These are phyloP conservation scores for Gnomoniopsis sp. DNA, from an alignment of 2,329 filamentous ascomycete genomes.

Conservation along the genomic window DNA sequence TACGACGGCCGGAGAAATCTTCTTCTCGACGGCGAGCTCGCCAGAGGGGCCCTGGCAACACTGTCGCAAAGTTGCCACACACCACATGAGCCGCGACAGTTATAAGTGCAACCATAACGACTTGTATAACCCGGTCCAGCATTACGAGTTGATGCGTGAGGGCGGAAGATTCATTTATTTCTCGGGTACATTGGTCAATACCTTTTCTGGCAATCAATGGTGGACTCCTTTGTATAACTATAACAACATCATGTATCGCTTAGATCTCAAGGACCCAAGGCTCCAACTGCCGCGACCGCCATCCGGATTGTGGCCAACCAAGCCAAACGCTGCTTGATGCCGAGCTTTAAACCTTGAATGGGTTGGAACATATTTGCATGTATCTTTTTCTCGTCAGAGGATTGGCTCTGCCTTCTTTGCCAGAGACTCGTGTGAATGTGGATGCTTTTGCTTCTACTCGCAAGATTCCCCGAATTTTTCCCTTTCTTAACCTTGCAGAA, in stretches of 20 bases:
- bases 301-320: conserved; percentile 7
- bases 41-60: conserved; percentile 15
- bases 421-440: too few species aligned
- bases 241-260: conserved; percentile 19
- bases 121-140: conserved; percentile 17
- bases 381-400: too few species aligned
- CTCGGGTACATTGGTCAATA: conserved; percentile 16
- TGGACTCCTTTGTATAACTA: conserved; percentile 17
- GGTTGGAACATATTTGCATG: too few species aligned
- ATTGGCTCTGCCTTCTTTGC: too few species aligned
- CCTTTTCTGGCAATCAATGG: conserved; percentile 16
- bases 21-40: conserved; percentile 9
- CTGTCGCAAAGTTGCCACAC: conserved; percentile 15
- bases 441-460: too few species aligned
- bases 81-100: conserved; percentile 12
- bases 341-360: too few species aligned
- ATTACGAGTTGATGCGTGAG: conserved; percentile 12
- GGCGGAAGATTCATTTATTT: conserved; percentile 15
- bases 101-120: conserved; percentile 14
- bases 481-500: too few species aligned
- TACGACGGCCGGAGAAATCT: conserved; percentile 14
- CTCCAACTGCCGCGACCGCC: conserved; percentile 5
- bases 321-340: background rate
- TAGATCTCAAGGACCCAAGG: conserved; percentile 10
- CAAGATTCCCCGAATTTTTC: too few species aligned